A percentile compares a stretch with the other conserved stretches of the same genome.
Evolutionary conservation across 2,329 filamentous ascomycete species (phyloP).

Genomic region (Penicillium sp.): DNA sequence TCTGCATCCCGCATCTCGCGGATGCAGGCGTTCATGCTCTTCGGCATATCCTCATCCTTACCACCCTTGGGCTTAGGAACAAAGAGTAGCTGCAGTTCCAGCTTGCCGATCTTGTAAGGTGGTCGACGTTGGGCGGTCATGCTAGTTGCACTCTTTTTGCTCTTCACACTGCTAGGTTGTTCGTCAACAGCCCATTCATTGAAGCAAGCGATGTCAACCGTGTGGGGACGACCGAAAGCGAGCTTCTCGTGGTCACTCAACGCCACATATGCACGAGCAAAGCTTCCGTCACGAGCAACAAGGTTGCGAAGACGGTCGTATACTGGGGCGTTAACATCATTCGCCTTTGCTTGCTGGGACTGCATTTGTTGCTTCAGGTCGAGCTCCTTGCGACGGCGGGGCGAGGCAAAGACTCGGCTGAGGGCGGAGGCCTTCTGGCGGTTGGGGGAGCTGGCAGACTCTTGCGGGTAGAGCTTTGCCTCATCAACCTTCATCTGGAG

Average conservation of each 20-base stretch:
- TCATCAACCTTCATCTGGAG: constrained; percentile 93
- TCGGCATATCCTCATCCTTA: constrained; percentile 95
- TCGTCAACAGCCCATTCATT: constrained; percentile 98
- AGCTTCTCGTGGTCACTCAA: constrained; percentile 88
- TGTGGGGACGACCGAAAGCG: constrained; percentile 86
- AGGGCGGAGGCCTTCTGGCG: constrained; percentile 87
- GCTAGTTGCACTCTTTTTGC: constrained; percentile 74
- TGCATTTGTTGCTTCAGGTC: constrained; percentile 84
- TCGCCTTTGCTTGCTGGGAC: constrained; percentile 73
- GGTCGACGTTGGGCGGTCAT: constrained; percentile 68
- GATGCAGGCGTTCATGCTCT: constrained; percentile 97
- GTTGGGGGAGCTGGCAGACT: constrained; percentile 57
- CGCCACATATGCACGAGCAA: constrained; percentile 90
- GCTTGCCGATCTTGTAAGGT: constrained; percentile 94
- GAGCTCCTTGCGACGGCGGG: constrained; percentile 94
- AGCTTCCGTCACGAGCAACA: constrained; percentile 89
- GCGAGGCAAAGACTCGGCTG: constrained; percentile 88
- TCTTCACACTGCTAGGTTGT: constrained; percentile 84
- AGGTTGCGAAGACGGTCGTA: constrained; percentile 88
- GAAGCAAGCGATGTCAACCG: constrained; percentile 90
- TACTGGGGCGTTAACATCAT: constrained; percentile 58
- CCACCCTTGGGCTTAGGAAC: constrained; percentile 88
- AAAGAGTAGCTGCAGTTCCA: constrained; percentile 91
- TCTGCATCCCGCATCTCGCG: constrained; percentile 91
- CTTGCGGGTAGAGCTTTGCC: constrained; percentile 62